Evolutionary conservation across 228 moss, liverwort and hornwort species (phyloP).

Genomic region (Sphagnum fallax): DNA sequence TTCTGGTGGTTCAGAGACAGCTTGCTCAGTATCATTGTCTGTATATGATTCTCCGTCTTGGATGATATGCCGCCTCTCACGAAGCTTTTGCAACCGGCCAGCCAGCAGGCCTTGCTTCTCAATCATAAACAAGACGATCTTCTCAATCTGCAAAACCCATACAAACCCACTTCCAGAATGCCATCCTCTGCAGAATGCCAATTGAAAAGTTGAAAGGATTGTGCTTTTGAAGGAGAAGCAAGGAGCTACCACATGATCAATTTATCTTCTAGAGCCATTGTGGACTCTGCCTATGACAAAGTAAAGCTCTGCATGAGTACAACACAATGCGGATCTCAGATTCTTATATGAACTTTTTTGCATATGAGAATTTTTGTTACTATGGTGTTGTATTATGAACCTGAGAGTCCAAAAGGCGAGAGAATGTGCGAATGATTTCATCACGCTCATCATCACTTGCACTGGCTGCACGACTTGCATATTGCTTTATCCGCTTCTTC

Average conservation of each 20-base stretch:
- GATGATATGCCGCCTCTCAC: slow-evolving; percentile 33
- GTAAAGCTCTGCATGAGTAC: too few species aligned
- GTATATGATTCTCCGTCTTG: slow-evolving; percentile 7
- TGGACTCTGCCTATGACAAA: too few species aligned
- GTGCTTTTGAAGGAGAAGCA: too few species aligned
- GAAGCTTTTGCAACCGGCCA: slow-evolving; percentile 55
- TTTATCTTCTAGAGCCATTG: too few species aligned
- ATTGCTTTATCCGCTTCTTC: slow-evolving; percentile 53
- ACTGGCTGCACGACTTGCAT: slow-evolving; percentile 26
- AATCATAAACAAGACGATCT: slow-evolving; percentile 58
- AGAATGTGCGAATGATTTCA: slow-evolving; percentile 52
- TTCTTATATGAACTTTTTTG: too few species aligned
- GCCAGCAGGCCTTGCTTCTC: slow-evolving; percentile 60
- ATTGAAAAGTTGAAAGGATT: too few species aligned
- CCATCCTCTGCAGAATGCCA: too few species aligned
- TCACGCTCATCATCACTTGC: slow-evolving; percentile 34
- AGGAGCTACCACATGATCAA: too few species aligned
- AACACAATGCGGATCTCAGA: too few species aligned
- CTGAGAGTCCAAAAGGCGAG: slow-evolving; percentile 66
- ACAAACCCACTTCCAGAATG: too few species aligned
- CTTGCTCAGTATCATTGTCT: slow-evolving; percentile 15
- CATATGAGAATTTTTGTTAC: too few species aligned
- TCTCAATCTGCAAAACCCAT: slow-evolving; percentile 43
- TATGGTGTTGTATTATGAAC: slow-evolving; percentile 9
- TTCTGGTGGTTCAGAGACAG: slow-evolving; percentile 11